phyloP scores from a whole-genome alignment of 305 asterid genomes.

The Solanum hybrid region DNA sequence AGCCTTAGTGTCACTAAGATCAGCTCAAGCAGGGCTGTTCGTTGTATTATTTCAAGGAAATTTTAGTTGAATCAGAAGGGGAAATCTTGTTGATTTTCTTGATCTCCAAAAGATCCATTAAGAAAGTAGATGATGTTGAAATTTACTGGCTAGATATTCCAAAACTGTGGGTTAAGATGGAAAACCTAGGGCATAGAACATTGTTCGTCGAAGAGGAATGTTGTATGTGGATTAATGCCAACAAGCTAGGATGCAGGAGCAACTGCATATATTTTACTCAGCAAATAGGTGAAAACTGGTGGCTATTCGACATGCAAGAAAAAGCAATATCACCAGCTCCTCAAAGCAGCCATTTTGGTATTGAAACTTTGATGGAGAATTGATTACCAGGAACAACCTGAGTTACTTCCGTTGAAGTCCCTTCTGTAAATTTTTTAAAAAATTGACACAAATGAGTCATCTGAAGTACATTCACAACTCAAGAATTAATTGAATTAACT shows the following conservation, averaged over 20 bases:
- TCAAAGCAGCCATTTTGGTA: not conserved
- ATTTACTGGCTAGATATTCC: constrained; percentile 23
- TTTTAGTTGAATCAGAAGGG: constrained; percentile 29
- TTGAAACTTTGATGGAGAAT: not conserved
- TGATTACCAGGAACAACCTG: not conserved
- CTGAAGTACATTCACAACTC: not conserved
- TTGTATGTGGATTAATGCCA: constrained; percentile 20
- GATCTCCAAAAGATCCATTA: constrained; percentile 19
- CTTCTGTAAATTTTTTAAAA: not conserved
- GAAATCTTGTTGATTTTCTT: constrained; percentile 32
- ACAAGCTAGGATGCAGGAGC: constrained; percentile 22
- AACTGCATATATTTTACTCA: constrained; percentile 32
- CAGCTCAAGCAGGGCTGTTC: constrained; percentile 30
- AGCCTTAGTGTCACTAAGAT: constrained; percentile 14
- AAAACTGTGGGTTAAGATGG: constrained; percentile 27
- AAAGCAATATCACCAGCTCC: not conserved
- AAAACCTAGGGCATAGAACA: constrained; percentile 25
- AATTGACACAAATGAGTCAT: not conserved
- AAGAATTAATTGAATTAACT: not conserved
- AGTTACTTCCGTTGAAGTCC: not conserved
- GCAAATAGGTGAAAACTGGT: constrained; percentile 19
- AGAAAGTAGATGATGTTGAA: constrained; percentile 31
- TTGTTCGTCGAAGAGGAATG: constrained; percentile 32
- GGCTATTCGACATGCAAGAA: constrained; percentile 20
- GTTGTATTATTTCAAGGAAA: constrained; percentile 15